Evolutionary conservation across 176 grass and related monocot genomes (phyloP).

Genomic region (Rhipidocladum racemiflorum): DNA sequence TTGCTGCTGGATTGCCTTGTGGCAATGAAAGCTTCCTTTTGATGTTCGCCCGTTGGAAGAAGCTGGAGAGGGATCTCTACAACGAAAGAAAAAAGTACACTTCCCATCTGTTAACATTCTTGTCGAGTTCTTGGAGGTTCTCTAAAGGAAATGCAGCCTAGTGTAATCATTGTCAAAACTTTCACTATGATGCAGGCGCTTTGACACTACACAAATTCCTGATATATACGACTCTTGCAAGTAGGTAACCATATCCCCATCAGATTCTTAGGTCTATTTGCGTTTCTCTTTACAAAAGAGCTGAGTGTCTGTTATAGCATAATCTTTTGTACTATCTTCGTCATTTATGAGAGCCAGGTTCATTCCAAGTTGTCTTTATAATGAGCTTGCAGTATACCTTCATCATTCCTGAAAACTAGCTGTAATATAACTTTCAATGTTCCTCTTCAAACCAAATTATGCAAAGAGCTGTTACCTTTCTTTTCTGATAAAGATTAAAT

Average conservation of each 20-base stretch:
- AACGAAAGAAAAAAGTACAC: conserved; percentile 88
- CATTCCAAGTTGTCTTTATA: neutral
- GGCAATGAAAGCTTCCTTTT: conserved; percentile 92
- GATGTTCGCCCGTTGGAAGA: conserved; percentile 98
- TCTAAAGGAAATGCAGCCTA: conserved; percentile 6
- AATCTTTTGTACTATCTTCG: conserved; percentile 13
- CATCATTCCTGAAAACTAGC: conserved; percentile 7
- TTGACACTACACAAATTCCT: conserved; percentile 90
- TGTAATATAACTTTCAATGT: neutral
- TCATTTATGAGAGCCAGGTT: neutral
- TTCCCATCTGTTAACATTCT: conserved; percentile 22
- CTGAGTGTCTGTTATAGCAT: conserved; percentile 4
- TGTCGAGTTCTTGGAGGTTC: neutral
- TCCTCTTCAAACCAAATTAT: conserved; percentile 22
- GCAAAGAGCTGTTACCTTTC: neutral
- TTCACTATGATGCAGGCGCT: conserved; percentile 62
- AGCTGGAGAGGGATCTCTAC: conserved; percentile 90
- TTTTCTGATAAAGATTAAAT: conserved; percentile 10
- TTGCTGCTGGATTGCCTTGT: conserved; percentile 89
- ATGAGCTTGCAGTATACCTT: neutral
- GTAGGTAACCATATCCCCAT: conserved; percentile 53
- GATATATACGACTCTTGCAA: conserved; percentile 99
- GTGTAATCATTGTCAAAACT: conserved; percentile 29
- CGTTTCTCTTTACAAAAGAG: conserved; percentile 5
- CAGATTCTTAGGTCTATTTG: conserved; percentile 15